Conservation (phyloP, 805 yeast species). For the Ogataea methylovora region DNA sequence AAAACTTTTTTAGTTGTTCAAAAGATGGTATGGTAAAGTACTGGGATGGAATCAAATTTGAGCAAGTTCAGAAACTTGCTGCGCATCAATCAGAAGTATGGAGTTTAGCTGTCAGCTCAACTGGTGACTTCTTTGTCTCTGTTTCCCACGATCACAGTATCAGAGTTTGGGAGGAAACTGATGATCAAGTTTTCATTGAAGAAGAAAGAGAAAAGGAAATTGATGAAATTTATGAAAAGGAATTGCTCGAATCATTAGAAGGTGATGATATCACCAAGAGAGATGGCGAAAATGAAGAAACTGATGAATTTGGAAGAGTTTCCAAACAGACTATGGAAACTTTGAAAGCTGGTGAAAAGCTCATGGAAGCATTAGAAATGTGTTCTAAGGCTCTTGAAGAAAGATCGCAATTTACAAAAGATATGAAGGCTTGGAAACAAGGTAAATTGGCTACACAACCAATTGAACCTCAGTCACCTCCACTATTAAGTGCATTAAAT, state of each 20-base stretch:
- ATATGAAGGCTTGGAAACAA: conserved; percentile 27
- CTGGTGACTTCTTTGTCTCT: conserved; percentile 67
- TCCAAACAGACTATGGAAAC: conserved; percentile 84
- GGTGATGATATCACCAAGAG: conserved; percentile 34
- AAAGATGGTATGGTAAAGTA: conserved; percentile 87
- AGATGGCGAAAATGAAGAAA: conserved; percentile 29
- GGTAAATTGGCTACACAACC: conserved; percentile 44
- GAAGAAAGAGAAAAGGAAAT: conserved; percentile 95
- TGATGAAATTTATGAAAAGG: conserved; percentile 87
- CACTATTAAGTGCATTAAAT: conserved; percentile 67
- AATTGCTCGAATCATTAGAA: conserved; percentile 66
- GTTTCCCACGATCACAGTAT: conserved; percentile 92
- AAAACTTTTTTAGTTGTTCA: conserved; percentile 82
- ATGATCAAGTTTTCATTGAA: conserved; percentile 92
- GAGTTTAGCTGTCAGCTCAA: conserved; percentile 72
- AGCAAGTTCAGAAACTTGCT: conserved; percentile 77
- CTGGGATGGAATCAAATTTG: conserved; percentile 99
- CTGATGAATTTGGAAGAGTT: conserved; percentile 57
- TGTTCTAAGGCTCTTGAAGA: conserved; percentile 66
- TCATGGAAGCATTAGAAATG: conserved; percentile 86
- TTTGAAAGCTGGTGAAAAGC: conserved; percentile 86
- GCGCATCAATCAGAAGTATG: conserved; percentile 93
- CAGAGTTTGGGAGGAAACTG: conserved; percentile 89
- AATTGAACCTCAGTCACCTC: conserved; percentile 52
- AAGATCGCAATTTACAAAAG: conserved; percentile 39